Base-by-base conservation (phyloP, 176 grass and related monocot species). In the Tillandsia leiboldiana region DNA sequence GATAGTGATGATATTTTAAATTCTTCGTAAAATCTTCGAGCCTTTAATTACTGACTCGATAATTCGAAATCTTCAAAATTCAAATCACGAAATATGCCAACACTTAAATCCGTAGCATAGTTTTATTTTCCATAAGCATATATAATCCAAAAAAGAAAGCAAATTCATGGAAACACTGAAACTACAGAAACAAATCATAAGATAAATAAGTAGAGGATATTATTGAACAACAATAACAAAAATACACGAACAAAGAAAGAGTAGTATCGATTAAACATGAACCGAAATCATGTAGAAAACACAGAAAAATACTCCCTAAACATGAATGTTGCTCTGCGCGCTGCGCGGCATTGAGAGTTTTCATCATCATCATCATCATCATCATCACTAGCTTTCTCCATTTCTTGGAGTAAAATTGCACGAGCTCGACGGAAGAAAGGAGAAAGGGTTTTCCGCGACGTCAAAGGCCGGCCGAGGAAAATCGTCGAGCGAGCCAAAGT, bases 401-500 rank as follows among this genome's bases (percentile, higher is more conserved):
- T 75, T 86, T 51, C 66, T 72, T 63, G 82, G 90, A 24, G 62
- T 79, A 20, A 82, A 84, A 51, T 71, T 80, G 57, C 72, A 78
- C 0, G 81, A 82, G 3, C 81, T 69, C 1, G 83, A 83, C 56
- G 83, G 86, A 77, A 84, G 50, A 67, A 87, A 84, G 62, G 86
- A 78, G 66, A 96, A 87, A 1, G 81, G 75, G 12, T 87, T 73
- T 69, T 90, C 87, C 3, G 84, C 83, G 48, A 90, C 73, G 49
- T 87, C 91, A 28, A 87, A 90, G 11, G 70, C 81, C 10, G 80
- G 77, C n/a, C 80, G 86, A 10, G 77, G 53, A 70, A 89, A 89
- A 42, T 95, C 90, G 64, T 95, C 90, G 51, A 90, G 69, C 49
- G 72, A 76, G 1, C 87, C 87, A 33, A 96, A 96, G 28, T 63